phyloP scores from a whole-genome alignment of 306 rosid genomes.

The Trifolium subterraneum region DNA sequence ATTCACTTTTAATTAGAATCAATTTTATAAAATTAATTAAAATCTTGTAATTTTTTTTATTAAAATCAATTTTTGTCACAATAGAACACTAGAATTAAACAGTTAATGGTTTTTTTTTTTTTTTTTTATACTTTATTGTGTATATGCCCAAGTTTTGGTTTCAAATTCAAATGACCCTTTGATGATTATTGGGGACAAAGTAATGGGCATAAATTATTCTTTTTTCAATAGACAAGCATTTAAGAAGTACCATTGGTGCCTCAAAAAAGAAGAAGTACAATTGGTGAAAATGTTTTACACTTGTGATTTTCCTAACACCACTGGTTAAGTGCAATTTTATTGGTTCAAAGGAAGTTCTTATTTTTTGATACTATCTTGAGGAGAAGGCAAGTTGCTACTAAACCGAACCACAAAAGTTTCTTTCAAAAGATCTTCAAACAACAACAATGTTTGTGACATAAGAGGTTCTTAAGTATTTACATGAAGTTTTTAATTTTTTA shows the following conservation, averaged over 20 bases:
- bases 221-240: slow-evolving; percentile 11
- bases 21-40: too few relatives aligned
- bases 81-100: too few relatives aligned
- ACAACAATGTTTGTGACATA: background rate
- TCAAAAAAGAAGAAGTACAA: slow-evolving; percentile 29
- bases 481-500: background rate
- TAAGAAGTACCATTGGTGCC: slow-evolving; percentile 39
- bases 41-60: too few relatives aligned
- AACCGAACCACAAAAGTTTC: background rate
- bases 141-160: slow-evolving; percentile 42
- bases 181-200: slow-evolving; percentile 40
- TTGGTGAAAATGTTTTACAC: slow-evolving; percentile 27
- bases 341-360: background rate
- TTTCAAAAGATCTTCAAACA: background rate
- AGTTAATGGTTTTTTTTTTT: too few relatives aligned
- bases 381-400: background rate
- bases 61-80: too few relatives aligned
- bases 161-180: slow-evolving; percentile 45
- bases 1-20: too few relatives aligned
- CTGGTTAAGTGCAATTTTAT: background rate
- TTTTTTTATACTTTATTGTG: slow-evolving; percentile 37
- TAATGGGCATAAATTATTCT: background rate
- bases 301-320: background rate
- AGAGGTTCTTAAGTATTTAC: background rate
- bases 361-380: background rate